phyloP scores from a whole-genome alignment of 2,329 filamentous ascomycete species.

The Botrytis tulipae region DNA sequence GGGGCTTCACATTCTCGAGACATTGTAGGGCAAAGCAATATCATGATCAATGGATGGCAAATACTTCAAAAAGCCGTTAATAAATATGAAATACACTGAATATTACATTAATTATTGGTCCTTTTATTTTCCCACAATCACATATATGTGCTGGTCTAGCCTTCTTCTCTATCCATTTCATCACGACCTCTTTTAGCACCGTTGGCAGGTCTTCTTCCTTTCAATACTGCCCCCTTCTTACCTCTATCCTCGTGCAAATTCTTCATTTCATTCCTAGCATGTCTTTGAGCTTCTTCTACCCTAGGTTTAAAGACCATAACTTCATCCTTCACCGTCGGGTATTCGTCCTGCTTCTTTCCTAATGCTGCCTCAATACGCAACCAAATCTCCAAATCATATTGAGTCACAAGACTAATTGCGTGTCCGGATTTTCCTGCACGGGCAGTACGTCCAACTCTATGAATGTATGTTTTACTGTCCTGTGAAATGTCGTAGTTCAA shows the following conservation, averaged over 20 bases:
- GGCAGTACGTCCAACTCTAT: slow-evolving; percentile 84
- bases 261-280: slow-evolving; percentile 80
- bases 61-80: background rate
- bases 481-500: slow-evolving; percentile 82
- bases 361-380: slow-evolving; percentile 79
- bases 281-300: slow-evolving; percentile 79
- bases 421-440: slow-evolving; percentile 82
- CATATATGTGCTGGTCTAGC: slow-evolving; percentile 25
- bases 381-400: slow-evolving; percentile 83
- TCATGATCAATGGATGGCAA: background rate
- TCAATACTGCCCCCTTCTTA: slow-evolving; percentile 46
- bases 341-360: slow-evolving; percentile 71
- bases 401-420: slow-evolving; percentile 77
- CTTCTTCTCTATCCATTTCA: slow-evolving; percentile 41
- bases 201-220: slow-evolving; percentile 49
- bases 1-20: background rate
- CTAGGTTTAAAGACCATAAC: slow-evolving; percentile 77
- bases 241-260: slow-evolving; percentile 67
- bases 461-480: slow-evolving; percentile 88
- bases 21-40: background rate
- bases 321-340: slow-evolving; percentile 72
- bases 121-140: background rate
- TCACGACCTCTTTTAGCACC: slow-evolving; percentile 53
- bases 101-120: slow-evolving; percentile 12
- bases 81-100: background rate